These are phyloP conservation scores for Stachybotrys echinatus DNA, from an alignment of 2,329 filamentous ascomycete species.

Conservation along the genomic window DNA sequence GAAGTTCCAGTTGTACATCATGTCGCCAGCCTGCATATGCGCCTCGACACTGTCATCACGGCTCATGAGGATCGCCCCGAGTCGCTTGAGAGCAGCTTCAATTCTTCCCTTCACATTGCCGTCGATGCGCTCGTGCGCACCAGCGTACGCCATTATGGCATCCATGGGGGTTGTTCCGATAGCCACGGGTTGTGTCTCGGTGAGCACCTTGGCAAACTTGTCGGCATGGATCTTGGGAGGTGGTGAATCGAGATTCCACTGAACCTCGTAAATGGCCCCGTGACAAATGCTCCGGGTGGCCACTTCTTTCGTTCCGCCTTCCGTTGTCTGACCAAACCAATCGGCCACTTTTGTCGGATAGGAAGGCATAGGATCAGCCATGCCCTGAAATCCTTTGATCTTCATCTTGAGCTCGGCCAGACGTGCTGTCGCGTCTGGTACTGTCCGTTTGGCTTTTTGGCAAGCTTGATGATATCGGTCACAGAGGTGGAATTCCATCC, in stretches of 20 bases:
- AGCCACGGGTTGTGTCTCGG: conserved; percentile 15
- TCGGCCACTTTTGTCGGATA: background rate
- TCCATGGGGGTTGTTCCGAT: conserved; percentile 35
- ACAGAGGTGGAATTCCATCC: conserved; percentile 27
- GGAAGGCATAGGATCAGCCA: background rate
- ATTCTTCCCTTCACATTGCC: conserved; percentile 7
- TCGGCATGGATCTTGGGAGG: conserved; percentile 26
- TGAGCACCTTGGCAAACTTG: conserved; percentile 9
- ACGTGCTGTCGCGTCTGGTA: background rate
- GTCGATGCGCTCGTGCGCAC: conserved; percentile 13
- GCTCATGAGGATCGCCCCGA: conserved; percentile 20
- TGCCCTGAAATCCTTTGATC: background rate
- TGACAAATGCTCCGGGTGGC: conserved; percentile 21
- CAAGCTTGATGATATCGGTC: background rate
- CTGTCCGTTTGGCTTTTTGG: background rate
- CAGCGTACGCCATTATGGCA: conserved; percentile 25
- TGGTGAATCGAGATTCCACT: conserved; percentile 22
- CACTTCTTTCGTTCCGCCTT: conserved; percentile 3
- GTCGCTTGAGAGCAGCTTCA: conserved; percentile 6
- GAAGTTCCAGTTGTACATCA: conserved; percentile 24
- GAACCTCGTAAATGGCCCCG: conserved; percentile 30
- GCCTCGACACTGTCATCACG: conserved; percentile 25
- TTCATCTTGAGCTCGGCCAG: conserved; percentile 16
- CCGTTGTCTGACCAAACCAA: conserved; percentile 8
- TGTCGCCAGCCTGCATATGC: conserved; percentile 21